A percentile compares a stretch with the other conserved stretches of the same genome.
phyloP scores from a whole-genome alignment of 257 asterid species.

The Fraxinus cuspidata region DNA sequence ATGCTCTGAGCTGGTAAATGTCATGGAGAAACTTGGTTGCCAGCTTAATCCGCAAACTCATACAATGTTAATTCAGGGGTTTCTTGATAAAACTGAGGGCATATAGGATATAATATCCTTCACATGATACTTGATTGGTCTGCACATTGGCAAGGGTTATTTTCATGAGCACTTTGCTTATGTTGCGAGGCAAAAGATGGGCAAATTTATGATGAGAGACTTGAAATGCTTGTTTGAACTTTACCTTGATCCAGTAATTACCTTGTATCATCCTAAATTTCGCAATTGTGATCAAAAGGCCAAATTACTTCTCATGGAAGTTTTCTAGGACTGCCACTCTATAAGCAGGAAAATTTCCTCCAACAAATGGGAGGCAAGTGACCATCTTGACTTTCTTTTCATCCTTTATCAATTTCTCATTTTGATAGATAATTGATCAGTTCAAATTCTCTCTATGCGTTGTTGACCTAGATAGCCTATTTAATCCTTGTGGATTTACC shows the following conservation, averaged over 20 bases:
- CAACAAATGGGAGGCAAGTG: neutral
- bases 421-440: too few relatives aligned
- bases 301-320: neutral
- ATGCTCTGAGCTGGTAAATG: conserved; percentile 49
- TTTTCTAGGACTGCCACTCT: neutral
- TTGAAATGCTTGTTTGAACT: too few relatives aligned
- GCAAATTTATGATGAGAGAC: too few relatives aligned
- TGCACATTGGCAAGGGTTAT: neutral
- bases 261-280: too few relatives aligned
- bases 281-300: too few relatives aligned
- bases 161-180: neutral
- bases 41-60: conserved; percentile 53
- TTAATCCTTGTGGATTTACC: too few relatives aligned
- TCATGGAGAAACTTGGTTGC: conserved; percentile 65
- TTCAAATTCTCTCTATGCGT: too few relatives aligned
- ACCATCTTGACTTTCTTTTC: neutral
- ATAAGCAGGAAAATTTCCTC: neutral
- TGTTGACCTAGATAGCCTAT: too few relatives aligned
- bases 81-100: conserved; percentile 33
- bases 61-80: conserved; percentile 55
- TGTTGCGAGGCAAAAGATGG: neutral
- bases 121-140: conserved; percentile 12
- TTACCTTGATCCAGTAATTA: too few relatives aligned
- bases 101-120: conserved; percentile 1
- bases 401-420: too few relatives aligned